phyloP scores from a whole-genome alignment of 1,284 basidiomycete genomes.

The Garcileccinum viscosum region DNA sequence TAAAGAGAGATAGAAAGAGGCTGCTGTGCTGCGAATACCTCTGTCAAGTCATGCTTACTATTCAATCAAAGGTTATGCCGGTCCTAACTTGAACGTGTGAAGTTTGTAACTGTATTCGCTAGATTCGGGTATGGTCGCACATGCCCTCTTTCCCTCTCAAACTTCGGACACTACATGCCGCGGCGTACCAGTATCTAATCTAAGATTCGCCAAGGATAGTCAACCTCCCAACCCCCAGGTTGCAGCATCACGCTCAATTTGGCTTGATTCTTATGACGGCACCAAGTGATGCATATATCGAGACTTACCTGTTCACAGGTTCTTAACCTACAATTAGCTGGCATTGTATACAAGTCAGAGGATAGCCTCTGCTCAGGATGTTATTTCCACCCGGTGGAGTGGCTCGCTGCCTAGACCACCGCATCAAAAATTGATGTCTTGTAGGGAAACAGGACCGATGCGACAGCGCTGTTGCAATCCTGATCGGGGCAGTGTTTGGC shows the following conservation, averaged over 20 bases:
- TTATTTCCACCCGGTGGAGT: neutral
- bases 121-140: neutral
- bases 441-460: neutral
- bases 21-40: neutral
- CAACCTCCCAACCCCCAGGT: neutral
- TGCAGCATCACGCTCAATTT: neutral
- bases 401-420: slow-evolving; percentile 1
- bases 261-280: neutral
- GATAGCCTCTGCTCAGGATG: neutral
- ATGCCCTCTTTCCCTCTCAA: neutral
- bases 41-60: too few relatives aligned
- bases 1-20: neutral
- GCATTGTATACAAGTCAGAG: neutral
- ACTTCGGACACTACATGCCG: neutral
- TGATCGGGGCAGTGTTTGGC: slow-evolving; percentile 16
- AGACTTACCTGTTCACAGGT: neutral
- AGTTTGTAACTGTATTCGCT: neutral
- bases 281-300: neutral
- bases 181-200: neutral
- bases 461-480: neutral
- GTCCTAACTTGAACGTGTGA: too few relatives aligned
- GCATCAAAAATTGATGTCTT: slow-evolving; percentile 2
- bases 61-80: too few relatives aligned
- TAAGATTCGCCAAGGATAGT: neutral
- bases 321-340: neutral